Evolutionary conservation across 805 yeast genomes (phyloP).

Genomic region (Spathaspora sp.): DNA sequence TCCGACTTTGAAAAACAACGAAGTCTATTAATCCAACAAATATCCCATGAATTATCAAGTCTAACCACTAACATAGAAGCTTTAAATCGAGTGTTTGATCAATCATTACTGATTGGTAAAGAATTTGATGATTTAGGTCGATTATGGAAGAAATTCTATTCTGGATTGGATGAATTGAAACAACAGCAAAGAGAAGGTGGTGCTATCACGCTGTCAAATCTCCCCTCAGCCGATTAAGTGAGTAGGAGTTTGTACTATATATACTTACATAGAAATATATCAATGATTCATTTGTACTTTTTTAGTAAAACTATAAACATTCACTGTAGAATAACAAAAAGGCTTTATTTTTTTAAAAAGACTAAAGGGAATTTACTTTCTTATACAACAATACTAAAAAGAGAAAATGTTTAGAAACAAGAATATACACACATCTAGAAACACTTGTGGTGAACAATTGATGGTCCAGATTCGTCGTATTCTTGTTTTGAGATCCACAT

Average conservation of each 20-base stretch:
- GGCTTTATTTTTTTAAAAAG: background rate
- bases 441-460: slow-evolving; percentile 96
- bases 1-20: slow-evolving; percentile 56
- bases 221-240: too few relatives aligned
- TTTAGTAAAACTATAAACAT: background rate
- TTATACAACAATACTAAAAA: background rate
- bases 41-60: slow-evolving; percentile 31
- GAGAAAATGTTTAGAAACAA: background rate
- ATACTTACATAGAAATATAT: background rate
- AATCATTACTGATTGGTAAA: slow-evolving; percentile 67
- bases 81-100: slow-evolving; percentile 64
- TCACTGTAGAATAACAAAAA: background rate
- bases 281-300: background rate
- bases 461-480: slow-evolving; percentile 99
- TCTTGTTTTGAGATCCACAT: slow-evolving; percentile 99
- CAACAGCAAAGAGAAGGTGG: background rate
- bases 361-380: background rate
- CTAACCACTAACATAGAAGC: slow-evolving; percentile 66
- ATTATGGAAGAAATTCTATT: slow-evolving; percentile 69
- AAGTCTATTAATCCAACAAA: slow-evolving; percentile 55
- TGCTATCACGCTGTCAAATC: background rate
- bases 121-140: slow-evolving; percentile 69
- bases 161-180: slow-evolving; percentile 29
- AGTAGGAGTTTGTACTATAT: background rate
- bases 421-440: slow-evolving; percentile 46